phyloP scores from a whole-genome alignment of 306 rosid genomes.

The Geum urbanum region DNA sequence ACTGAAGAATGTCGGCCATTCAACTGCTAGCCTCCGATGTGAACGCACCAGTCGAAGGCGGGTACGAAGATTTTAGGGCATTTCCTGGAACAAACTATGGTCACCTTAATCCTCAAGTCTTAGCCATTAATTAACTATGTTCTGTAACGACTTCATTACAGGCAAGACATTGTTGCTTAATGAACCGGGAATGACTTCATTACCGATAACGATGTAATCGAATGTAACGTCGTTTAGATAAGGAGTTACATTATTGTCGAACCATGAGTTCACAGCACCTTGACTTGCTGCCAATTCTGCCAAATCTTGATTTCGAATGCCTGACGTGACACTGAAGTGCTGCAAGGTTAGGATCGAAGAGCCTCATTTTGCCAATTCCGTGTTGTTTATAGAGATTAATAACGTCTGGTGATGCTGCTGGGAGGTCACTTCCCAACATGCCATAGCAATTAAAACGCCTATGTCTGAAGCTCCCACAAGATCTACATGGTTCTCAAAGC shows the following conservation, averaged over 20 bases:
- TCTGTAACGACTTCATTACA: constrained; percentile 5
- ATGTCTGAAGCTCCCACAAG: constrained; percentile 7
- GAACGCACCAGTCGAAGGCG: constrained; percentile 23
- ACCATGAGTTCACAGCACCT: constrained; percentile 15
- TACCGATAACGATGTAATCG: constrained; percentile 17
- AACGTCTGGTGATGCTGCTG: constrained; percentile 23
- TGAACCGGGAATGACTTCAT: constrained; percentile 16
- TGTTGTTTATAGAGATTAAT: constrained; percentile 13
- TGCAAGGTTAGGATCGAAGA: constrained; percentile 23
- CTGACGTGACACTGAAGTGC: constrained; percentile 1
- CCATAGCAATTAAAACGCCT: constrained; percentile 23
- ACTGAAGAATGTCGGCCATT: background rate
- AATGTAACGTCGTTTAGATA: background rate
- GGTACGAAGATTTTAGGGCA: background rate
- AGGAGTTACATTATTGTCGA: constrained; percentile 5
- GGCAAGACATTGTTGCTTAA: background rate
- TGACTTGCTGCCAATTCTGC: constrained; percentile 6
- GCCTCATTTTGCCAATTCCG: constrained; percentile 23
- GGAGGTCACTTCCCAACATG: constrained; percentile 22
- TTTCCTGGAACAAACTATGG: constrained; percentile 4
- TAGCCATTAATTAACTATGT: background rate
- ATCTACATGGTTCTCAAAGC: background rate
- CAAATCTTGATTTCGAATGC: background rate
- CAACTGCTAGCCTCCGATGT: background rate
- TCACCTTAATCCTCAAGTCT: constrained; percentile 5